phyloP scores from a whole-genome alignment of 257 asterid species.

The Ilex asprella region DNA sequence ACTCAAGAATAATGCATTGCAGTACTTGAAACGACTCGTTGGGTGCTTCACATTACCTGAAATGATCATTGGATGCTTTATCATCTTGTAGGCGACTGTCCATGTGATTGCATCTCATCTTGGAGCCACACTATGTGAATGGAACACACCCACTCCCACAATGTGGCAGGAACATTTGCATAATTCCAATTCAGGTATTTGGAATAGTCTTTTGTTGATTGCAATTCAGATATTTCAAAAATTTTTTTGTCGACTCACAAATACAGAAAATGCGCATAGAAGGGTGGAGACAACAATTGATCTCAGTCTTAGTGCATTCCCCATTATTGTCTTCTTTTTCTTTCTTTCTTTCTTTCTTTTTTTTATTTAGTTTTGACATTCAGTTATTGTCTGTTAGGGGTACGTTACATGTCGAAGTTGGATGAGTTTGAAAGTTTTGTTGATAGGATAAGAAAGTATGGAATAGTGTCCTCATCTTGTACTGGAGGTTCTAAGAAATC shows the following conservation, averaged over 20 bases:
- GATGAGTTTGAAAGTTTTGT: conserved; percentile 90
- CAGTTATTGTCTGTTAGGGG: conserved; percentile 45
- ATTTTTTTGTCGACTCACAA: neutral
- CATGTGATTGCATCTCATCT: conserved; percentile 69
- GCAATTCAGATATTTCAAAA: neutral
- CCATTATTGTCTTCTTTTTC: neutral
- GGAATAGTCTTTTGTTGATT: neutral
- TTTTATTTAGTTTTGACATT: conserved; percentile 15
- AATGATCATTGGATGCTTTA: conserved; percentile 18
- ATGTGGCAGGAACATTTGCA: conserved; percentile 91
- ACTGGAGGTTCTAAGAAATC: conserved; percentile 34
- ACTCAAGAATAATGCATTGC: conserved; percentile 2
- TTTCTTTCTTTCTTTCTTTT: conserved; percentile 2
- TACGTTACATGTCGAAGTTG: conserved; percentile 72
- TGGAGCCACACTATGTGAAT: conserved; percentile 70
- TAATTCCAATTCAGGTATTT: conserved; percentile 69
- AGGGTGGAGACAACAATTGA: too few relatives aligned
- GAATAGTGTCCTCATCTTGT: conserved; percentile 50
- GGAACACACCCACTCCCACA: conserved; percentile 92
- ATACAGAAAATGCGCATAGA: too few relatives aligned
- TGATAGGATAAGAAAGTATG: conserved; percentile 80
- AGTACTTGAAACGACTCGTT: neutral
- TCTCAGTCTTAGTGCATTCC: neutral
- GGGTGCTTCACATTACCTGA: conserved; percentile 6
- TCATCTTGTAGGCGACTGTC: conserved; percentile 59